phyloP scores from a whole-genome alignment of 148 eudicot species.

The Nepenthes mirabilis region DNA sequence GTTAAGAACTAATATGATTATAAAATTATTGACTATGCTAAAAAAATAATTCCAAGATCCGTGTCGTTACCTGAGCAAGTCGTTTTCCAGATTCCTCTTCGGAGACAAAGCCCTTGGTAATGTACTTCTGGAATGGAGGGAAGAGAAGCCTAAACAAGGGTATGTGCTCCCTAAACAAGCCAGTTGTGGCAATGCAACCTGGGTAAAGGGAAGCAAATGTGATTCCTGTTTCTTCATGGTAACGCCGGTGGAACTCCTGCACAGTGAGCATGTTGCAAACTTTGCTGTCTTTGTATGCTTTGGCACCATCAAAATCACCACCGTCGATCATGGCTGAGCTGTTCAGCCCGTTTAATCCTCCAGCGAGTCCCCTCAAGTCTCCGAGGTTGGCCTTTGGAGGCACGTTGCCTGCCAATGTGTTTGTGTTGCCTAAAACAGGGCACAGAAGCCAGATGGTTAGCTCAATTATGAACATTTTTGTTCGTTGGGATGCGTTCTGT shows the following conservation, averaged over 20 bases:
- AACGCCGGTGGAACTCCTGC: constrained; percentile 85
- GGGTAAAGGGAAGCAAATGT: constrained; percentile 91
- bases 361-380: constrained; percentile 72
- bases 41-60: too few species aligned
- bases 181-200: constrained; percentile 91
- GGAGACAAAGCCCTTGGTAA: constrained; percentile 86
- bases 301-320: constrained; percentile 93
- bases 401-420: constrained; percentile 87
- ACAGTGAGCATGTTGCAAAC: constrained; percentile 95
- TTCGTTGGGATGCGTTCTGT: too few species aligned
- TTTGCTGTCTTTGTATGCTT: constrained; percentile 94
- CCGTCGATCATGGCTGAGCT: constrained; percentile 90
- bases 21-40: too few species aligned
- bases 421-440: constrained; percentile 54
- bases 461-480: too few species aligned
- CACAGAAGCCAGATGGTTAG: too few species aligned
- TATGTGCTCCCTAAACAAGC: constrained; percentile 72
- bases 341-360: constrained; percentile 61
- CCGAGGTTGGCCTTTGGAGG: constrained; percentile 94
- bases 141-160: constrained; percentile 69
- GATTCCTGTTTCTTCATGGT: constrained; percentile 73
- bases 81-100: constrained; percentile 83
- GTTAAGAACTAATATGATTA: too few species aligned
- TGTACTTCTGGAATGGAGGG: constrained; percentile 88
- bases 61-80: constrained; percentile 63